These are phyloP conservation scores for Pittosporum tobira DNA, from an alignment of 129 eudicot species.

Conservation along the genomic window DNA sequence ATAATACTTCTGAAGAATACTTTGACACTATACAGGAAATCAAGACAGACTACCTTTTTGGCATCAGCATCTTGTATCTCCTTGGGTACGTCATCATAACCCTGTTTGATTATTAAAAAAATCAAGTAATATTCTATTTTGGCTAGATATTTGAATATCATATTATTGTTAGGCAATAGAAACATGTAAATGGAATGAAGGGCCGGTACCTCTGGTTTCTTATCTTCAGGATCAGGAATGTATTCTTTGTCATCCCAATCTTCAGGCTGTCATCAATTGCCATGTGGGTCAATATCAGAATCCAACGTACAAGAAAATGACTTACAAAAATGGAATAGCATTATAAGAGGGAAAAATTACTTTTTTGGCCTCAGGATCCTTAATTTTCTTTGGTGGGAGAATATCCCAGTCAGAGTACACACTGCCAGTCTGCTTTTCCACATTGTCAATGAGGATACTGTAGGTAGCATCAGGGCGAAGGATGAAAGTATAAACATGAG, in stretches of 20 bases:
- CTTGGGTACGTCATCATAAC: conserved; percentile 89
- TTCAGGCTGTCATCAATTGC: conserved; percentile 55
- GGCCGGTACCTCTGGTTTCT: conserved; percentile 74
- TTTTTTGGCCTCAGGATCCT: conserved; percentile 95
- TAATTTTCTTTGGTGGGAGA: conserved; percentile 80
- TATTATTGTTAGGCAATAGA: background rate
- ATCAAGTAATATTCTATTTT: background rate
- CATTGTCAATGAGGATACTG: conserved; percentile 82
- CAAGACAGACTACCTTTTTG: conserved; percentile 44
- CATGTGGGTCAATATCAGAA: conserved; percentile 2
- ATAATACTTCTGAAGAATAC: background rate
- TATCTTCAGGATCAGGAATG: conserved; percentile 93
- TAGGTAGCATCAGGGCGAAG: conserved; percentile 95
- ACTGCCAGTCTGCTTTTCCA: conserved; percentile 85
- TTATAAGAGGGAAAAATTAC: conserved; percentile 18
- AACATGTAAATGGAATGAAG: background rate
- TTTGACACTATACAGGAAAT: background rate
- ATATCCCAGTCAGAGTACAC: conserved; percentile 91
- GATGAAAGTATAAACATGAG: conserved; percentile 89
- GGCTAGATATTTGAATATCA: background rate
- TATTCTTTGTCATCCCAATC: conserved; percentile 97
- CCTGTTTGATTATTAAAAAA: conserved; percentile 33
- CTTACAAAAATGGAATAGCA: too few species aligned
- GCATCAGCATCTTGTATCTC: conserved; percentile 81
- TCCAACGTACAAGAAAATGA: too few species aligned